Conservation (phyloP, 805 yeast genomes). For the Kodamaea restingae region DNA sequence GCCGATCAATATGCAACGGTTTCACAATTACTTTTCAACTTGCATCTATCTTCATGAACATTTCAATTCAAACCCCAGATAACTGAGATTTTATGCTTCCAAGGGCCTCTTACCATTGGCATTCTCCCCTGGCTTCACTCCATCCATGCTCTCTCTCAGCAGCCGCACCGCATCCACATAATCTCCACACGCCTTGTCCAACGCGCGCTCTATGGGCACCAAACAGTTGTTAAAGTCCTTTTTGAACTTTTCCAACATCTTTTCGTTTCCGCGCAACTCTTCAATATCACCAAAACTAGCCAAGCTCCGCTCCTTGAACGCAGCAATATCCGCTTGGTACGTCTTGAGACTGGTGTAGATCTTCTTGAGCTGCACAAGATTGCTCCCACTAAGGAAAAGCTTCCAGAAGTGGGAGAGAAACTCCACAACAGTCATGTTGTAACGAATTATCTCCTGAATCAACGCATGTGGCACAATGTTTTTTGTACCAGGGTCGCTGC, state of each 20-base stretch:
- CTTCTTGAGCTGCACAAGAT: slow-evolving; percentile 36
- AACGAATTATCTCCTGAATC: slow-evolving; percentile 33
- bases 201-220: slow-evolving; percentile 27
- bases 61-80: too few species aligned
- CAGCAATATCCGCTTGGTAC: slow-evolving; percentile 27
- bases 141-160: too few species aligned
- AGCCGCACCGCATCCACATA: slow-evolving; percentile 28
- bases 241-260: slow-evolving; percentile 28
- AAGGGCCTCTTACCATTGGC: slow-evolving; percentile 31
- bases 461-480: slow-evolving; percentile 33
- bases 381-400: slow-evolving; percentile 31
- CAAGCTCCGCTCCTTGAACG: slow-evolving; percentile 23
- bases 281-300: slow-evolving; percentile 13
- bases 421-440: slow-evolving; percentile 39
- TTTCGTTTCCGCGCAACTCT: slow-evolving; percentile 23
- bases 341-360: slow-evolving; percentile 34
- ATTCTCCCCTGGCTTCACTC: too few species aligned
- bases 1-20: too few species aligned
- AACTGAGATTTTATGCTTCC: too few species aligned
- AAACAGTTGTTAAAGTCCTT: slow-evolving; percentile 32
- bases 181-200: slow-evolving; percentile 33
- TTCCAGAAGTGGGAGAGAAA: slow-evolving; percentile 44
- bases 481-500: slow-evolving; percentile 14
- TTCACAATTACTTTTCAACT: too few species aligned
- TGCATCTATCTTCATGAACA: too few species aligned